These are phyloP conservation scores for Dioscorea alata DNA, from an alignment of 106 monocot genomes.

Conservation along the genomic window DNA sequence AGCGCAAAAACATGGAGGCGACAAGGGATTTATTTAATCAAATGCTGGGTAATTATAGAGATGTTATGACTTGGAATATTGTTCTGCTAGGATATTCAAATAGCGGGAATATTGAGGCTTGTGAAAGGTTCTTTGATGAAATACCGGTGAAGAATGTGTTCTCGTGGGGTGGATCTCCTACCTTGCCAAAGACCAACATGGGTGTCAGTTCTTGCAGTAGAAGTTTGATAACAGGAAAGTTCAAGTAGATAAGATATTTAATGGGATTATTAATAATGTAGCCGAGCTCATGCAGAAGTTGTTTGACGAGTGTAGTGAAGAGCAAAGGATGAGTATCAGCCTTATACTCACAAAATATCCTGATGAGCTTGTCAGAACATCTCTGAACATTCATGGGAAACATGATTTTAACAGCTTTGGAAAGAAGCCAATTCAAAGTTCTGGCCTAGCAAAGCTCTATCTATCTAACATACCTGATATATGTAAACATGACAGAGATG, in stretches of 20 bases:
- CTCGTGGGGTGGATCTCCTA: conserved; percentile 49
- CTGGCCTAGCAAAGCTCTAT: too few species aligned
- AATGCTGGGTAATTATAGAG: conserved; percentile 26
- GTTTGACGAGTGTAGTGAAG: too few species aligned
- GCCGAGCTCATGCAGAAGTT: conserved; percentile 84
- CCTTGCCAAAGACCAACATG: conserved; percentile 65
- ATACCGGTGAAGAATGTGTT: conserved; percentile 62
- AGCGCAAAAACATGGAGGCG: conserved; percentile 23
- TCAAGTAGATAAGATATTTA: conserved; percentile 49
- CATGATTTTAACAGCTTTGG: too few species aligned
- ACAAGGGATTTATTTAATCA: conserved; percentile 32
- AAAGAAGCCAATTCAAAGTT: too few species aligned
- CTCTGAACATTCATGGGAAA: too few species aligned
- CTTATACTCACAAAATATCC: too few species aligned
- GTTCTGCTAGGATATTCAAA: conserved; percentile 43
- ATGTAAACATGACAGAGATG: too few species aligned
- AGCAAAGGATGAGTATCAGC: too few species aligned
- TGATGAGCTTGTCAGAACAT: too few species aligned
- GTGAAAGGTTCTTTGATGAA: conserved; percentile 30
- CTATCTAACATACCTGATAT: too few species aligned
- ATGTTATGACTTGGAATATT: conserved; percentile 56
- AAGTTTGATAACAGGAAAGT: conserved; percentile 51
- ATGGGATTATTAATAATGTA: conserved; percentile 49
- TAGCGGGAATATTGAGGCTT: conserved; percentile 22
- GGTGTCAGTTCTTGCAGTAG: conserved; percentile 58